Base-by-base conservation (phyloP, 179 eudicot genomes). In the Pouteria campechiana region DNA sequence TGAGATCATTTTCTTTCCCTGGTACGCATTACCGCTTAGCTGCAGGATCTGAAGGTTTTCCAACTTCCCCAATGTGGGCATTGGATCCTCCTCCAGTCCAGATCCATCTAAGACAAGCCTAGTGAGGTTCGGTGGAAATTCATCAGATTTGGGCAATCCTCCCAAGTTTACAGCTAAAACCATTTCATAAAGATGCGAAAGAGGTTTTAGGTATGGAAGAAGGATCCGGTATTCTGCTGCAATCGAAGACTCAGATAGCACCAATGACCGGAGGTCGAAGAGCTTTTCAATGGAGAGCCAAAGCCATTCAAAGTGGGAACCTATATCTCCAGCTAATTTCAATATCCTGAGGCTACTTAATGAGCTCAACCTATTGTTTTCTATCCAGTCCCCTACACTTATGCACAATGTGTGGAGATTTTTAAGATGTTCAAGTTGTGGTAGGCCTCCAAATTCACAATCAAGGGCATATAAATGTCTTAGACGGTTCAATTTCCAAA, bases 331-430 rank as follows among this genome's bases (percentile, higher is more conserved):
- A 3, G 69, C 57, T 33, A 73, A 43, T 13, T 64, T 69, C 14
- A 69, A 61, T 24, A 68, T 69, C 37, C 80, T 54, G 6, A 73
- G 67, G 10, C 44, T 37, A 25, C 1, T 1, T 5, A 50, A 10
- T 35, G 13, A 48, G 43, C 21, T 4, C 23, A 73, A 58, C 21
- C 49, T 52, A 14, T 34, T 30, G 35, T 42, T 21, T 21, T 57
- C 53, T 1, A 42, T 43, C 5, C 32, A 23, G 23, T 65, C 61
- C 20, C 58, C 69, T 2, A 73, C 41, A 5, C 42, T 21, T 20
- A 73, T 75, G 64, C 71, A 62, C 17, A 73, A 57, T 1, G 75
- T 73, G 20, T 46, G 46, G 33, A 73, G 75, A 36, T 34, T 32
- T 72, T 49, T 6, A 72, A 58, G 24, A 48, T 47, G 8, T 35